Evolutionary conservation across 129 eudicot species (phyloP).

Genomic region (Flaveria bidentis): DNA sequence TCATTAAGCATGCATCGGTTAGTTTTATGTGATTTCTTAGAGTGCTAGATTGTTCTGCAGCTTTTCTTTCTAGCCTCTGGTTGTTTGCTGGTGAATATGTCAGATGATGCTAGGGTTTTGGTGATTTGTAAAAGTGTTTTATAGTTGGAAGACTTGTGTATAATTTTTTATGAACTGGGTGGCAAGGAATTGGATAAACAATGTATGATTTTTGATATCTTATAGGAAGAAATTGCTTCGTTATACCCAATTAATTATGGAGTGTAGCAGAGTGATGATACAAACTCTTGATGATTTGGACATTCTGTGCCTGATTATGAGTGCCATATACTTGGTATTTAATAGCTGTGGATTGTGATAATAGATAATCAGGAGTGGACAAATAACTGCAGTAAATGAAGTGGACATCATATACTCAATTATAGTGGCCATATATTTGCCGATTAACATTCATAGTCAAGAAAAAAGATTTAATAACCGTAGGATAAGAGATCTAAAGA

Average conservation of each 20-base stretch:
- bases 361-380: not conserved
- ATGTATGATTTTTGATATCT: not conserved
- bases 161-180: not conserved
- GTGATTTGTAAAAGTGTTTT: not conserved
- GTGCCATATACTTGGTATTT: not conserved
- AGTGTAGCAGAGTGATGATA: slow-evolving; percentile 1
- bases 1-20: not conserved
- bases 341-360: not conserved
- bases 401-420: not conserved
- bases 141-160: not conserved
- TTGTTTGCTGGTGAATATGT: slow-evolving; percentile 11
- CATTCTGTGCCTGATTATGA: not conserved
- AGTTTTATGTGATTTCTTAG: not conserved
- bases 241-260: not conserved
- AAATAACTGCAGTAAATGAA: not conserved
- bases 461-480: not conserved
- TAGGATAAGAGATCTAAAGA: not conserved
- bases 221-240: not conserved
- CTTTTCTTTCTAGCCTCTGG: not conserved
- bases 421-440: slow-evolving; percentile 3
- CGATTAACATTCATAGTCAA: not conserved
- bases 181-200: not conserved
- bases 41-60: not conserved
- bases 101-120: not conserved
- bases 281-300: not conserved